A percentile compares a stretch with the other conserved stretches of the same genome.
phyloP scores from a whole-genome alignment of 1,139 yeast species.

The Geotrichum phurueaensis region DNA sequence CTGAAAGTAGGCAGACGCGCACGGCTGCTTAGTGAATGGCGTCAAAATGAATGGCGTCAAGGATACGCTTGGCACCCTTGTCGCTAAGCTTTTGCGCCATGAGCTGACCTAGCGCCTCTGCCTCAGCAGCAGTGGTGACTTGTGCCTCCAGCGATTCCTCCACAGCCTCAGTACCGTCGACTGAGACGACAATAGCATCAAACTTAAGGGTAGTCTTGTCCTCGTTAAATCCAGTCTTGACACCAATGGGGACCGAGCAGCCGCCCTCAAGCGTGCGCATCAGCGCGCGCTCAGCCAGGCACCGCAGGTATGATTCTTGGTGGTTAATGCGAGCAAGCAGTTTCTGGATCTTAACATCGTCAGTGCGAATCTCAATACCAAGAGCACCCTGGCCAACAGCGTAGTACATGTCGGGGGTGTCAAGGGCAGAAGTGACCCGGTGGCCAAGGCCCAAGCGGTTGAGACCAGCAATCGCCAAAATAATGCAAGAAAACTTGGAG shows the following conservation, averaged over 20 bases:
- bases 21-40: conserved; percentile 8
- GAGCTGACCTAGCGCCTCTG: conserved; percentile 61
- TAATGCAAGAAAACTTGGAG: conserved; percentile 66
- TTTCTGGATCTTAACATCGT: conserved; percentile 52
- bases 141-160: conserved; percentile 43
- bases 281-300: conserved; percentile 85
- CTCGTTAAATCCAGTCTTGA: conserved; percentile 52
- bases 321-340: conserved; percentile 62
- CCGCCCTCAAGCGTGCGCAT: conserved; percentile 94
- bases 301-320: conserved; percentile 60
- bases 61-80: conserved; percentile 76
- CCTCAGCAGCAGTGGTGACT: conserved; percentile 50
- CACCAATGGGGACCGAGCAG: conserved; percentile 96
- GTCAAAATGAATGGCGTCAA: conserved; percentile 44
- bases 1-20: neutral
- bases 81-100: conserved; percentile 64
- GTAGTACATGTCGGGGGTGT: conserved; percentile 83
- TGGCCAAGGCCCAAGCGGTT: conserved; percentile 61
- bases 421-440: conserved; percentile 59
- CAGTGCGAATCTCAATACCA: conserved; percentile 79
- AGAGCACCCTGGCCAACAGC: conserved; percentile 98
- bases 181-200: conserved; percentile 69
- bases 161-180: conserved; percentile 69
- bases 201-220: conserved; percentile 44
- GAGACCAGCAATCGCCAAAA: conserved; percentile 90